Evolutionary conservation across 306 rosid species (phyloP).

Genomic region (Acacia crassicarpa): DNA sequence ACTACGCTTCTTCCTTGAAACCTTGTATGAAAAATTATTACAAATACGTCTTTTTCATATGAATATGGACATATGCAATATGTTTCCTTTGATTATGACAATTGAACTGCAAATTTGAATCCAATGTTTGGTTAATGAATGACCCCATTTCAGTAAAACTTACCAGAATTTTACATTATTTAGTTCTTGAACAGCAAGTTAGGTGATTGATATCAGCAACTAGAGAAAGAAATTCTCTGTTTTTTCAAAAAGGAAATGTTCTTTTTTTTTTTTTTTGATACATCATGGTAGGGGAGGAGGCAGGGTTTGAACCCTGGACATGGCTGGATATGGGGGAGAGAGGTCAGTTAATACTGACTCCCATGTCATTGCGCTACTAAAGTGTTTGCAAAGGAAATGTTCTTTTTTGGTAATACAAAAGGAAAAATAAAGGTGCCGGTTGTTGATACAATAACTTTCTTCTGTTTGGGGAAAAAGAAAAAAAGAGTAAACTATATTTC

Average conservation of each 20-base stretch:
- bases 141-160: constrained; percentile 24
- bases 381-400: no score
- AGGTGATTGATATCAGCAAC: neutral
- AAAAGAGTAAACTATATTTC: neutral
- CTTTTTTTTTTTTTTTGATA: neutral
- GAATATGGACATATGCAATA: constrained; percentile 8
- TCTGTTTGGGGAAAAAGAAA: neutral
- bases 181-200: constrained; percentile 1
- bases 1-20: no score
- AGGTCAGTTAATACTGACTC: no score
- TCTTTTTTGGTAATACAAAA: neutral
- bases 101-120: constrained; percentile 32
- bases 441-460: neutral
- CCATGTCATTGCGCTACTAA: no score
- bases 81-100: constrained; percentile 40
- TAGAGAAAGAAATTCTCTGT: neutral
- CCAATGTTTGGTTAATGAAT: constrained; percentile 19
- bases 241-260: no score
- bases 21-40: no score
- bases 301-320: no score
- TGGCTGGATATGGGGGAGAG: no score
- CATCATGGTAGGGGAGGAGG: no score
- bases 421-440: neutral
- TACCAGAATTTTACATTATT: constrained; percentile 21
- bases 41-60: constrained; percentile 13